phyloP scores from a whole-genome alignment of 2,329 filamentous ascomycete species.

The Didymosphaeria variabile region DNA sequence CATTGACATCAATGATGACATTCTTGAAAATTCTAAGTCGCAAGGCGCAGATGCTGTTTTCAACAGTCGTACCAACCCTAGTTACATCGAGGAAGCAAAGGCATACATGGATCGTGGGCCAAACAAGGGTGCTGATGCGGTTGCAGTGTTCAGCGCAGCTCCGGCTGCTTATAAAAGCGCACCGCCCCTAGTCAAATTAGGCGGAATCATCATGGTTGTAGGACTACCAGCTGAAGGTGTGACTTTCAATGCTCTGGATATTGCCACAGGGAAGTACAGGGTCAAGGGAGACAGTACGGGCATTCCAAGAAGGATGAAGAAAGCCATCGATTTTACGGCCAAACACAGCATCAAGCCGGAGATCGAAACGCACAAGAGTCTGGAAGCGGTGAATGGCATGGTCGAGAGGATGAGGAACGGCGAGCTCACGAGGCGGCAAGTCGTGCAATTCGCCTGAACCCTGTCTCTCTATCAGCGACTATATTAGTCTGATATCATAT shows the following conservation, averaged over 20 bases:
- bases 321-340: slow-evolving; percentile 51
- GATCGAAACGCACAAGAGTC: slow-evolving; percentile 40
- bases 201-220: slow-evolving; percentile 52
- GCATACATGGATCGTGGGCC: slow-evolving; percentile 31
- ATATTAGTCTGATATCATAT: neutral
- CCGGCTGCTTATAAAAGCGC: slow-evolving; percentile 46
- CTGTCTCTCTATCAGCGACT: neutral
- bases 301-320: slow-evolving; percentile 51
- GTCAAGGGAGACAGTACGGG: slow-evolving; percentile 52
- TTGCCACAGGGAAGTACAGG: slow-evolving; percentile 48
- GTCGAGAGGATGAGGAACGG: slow-evolving; percentile 47
- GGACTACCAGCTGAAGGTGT: slow-evolving; percentile 32
- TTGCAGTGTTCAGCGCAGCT: slow-evolving; percentile 52
- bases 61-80: slow-evolving; percentile 45
- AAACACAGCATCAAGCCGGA: slow-evolving; percentile 49
- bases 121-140: slow-evolving; percentile 49
- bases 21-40: slow-evolving; percentile 34
- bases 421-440: slow-evolving; percentile 38
- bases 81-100: slow-evolving; percentile 49
- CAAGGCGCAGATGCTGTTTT: slow-evolving; percentile 51
- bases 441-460: slow-evolving; percentile 35
- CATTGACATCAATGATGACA: slow-evolving; percentile 52
- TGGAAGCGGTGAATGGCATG: slow-evolving; percentile 47
- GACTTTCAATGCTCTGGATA: slow-evolving; percentile 28
- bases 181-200: slow-evolving; percentile 36